A percentile compares a stretch with the other conserved stretches of the same genome.
Conservation (phyloP, 73 alveolate genomes). For the Paramecium caudatum region DNA sequence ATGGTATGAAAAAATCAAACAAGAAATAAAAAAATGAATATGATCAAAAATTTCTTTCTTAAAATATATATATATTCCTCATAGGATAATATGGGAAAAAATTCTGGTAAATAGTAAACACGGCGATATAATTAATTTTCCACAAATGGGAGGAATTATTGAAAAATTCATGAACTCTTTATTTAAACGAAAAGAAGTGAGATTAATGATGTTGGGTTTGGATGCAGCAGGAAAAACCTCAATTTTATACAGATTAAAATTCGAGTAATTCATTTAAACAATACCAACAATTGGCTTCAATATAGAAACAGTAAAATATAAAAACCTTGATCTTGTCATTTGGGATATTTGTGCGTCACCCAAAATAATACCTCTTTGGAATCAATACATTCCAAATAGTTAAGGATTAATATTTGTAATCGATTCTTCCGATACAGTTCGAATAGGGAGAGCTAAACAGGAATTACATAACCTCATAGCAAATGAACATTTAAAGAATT, state of each 20-base stretch:
- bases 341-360: slow-evolving; percentile 96
- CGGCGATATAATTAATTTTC: too few species aligned
- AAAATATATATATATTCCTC: too few species aligned
- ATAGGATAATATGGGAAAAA: too few species aligned
- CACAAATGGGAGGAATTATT: too few species aligned
- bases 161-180: too few species aligned
- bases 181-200: too few species aligned
- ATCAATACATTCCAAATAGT: slow-evolving; percentile 88
- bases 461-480: slow-evolving; percentile 80
- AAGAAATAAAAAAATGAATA: neutral
- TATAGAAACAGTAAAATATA: slow-evolving; percentile 87
- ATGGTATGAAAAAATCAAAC: slow-evolving; percentile 9
- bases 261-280: too few species aligned
- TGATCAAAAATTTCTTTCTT: too few species aligned
- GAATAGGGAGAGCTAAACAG: slow-evolving; percentile 78
- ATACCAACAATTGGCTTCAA: slow-evolving; percentile 98
- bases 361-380: slow-evolving; percentile 90
- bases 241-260: slow-evolving; percentile 85
- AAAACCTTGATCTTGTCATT: slow-evolving; percentile 83
- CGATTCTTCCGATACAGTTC: slow-evolving; percentile 82
- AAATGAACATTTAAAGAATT: slow-evolving; percentile 79
- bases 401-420: slow-evolving; percentile 86
- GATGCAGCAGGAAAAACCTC: slow-evolving; percentile 98
- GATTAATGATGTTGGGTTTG: slow-evolving; percentile 89
- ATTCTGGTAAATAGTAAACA: too few species aligned